A percentile compares a stretch with the other conserved stretches of the same genome.
Conservation (phyloP, 78 protist genomes). For the Tieghemostelium lacteum region DNA sequence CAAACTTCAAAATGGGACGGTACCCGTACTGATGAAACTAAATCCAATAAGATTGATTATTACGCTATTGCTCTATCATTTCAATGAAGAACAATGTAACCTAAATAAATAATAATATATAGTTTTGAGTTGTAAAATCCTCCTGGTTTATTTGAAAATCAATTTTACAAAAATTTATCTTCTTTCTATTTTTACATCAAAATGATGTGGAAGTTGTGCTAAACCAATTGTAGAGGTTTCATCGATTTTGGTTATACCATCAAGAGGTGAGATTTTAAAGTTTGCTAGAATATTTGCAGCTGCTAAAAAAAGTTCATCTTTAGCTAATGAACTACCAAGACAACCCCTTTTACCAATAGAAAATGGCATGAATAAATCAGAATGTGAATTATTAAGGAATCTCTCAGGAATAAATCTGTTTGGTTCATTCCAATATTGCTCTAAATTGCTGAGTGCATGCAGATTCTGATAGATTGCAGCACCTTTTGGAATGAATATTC, state of each 20-base stretch:
- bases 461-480: conserved; percentile 10
- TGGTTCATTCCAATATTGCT: background rate
- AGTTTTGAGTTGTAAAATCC: too few relatives aligned
- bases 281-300: conserved; percentile 19
- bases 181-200: background rate
- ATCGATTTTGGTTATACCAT: too few relatives aligned
- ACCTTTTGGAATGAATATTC: conserved; percentile 16
- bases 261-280: background rate
- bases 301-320: conserved; percentile 8
- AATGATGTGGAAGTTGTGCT: conserved; percentile 26
- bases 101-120: too few relatives aligned
- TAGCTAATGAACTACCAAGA: background rate
- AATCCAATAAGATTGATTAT: too few relatives aligned
- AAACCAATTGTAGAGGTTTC: conserved; percentile 52
- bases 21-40: too few relatives aligned
- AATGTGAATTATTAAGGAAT: background rate
- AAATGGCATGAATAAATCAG: background rate
- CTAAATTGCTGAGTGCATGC: conserved; percentile 5
- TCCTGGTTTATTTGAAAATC: too few relatives aligned
- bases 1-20: too few relatives aligned
- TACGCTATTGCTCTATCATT: too few relatives aligned
- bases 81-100: too few relatives aligned
- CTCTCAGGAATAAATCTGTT: conserved; percentile 21
- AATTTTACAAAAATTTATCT: too few relatives aligned
- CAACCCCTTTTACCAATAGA: conserved; percentile 13